These are phyloP conservation scores for Lumnitzera littorea DNA, from an alignment of 345 rosid species.

Conservation along the genomic window DNA sequence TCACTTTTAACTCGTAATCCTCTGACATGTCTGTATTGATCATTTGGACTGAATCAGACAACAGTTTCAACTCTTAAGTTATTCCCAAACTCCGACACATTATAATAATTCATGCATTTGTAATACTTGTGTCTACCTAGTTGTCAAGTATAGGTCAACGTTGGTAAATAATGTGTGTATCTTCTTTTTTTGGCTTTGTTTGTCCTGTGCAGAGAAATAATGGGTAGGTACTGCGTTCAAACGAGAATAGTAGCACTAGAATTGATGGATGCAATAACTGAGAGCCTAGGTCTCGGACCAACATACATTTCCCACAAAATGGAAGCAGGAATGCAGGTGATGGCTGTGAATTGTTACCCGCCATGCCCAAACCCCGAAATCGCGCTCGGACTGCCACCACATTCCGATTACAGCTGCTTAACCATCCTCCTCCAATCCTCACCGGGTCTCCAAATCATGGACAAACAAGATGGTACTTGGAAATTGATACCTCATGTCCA, in stretches of 20 bases:
- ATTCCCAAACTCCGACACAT: no score
- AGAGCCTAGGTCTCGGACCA: constrained; percentile 45
- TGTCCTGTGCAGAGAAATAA: constrained; percentile 33
- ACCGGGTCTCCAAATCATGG: constrained; percentile 48
- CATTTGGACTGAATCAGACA: no score
- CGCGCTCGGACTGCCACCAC: constrained; percentile 51
- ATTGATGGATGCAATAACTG: constrained; percentile 36
- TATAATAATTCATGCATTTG: no score
- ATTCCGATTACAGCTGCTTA: constrained; percentile 56
- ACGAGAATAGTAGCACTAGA: constrained; percentile 32
- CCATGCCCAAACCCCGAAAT: constrained; percentile 42
- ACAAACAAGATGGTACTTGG: constrained; percentile 34
- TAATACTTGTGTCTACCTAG: no score
- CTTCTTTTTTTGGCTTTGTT: no score
- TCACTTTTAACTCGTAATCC: no score
- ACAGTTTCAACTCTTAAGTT: no score
- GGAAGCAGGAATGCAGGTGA: constrained; percentile 53
- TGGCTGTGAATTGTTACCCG: constrained; percentile 52
- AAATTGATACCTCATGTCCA: constrained; percentile 25
- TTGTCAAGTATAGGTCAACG: no score
- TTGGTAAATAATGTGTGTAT: no score
- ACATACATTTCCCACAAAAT: constrained; percentile 29
- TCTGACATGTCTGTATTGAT: no score
- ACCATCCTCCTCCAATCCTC: constrained; percentile 49
- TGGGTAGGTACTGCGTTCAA: constrained; percentile 41